Conservation (phyloP, 805 yeast species). For the Kuraishia borneana region DNA sequence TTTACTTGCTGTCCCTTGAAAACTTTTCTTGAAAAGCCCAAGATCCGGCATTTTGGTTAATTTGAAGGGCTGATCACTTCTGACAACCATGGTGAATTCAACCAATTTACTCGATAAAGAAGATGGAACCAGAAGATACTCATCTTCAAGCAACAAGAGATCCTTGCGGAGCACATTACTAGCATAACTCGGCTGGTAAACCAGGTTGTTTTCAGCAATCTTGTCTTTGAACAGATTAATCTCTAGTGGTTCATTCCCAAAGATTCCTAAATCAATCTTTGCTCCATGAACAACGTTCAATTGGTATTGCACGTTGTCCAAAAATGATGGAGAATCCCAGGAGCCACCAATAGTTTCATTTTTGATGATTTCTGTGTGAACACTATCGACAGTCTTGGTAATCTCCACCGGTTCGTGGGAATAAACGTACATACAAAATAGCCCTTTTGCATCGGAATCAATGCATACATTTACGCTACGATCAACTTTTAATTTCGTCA, state of each 20-base stretch:
- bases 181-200: not conserved
- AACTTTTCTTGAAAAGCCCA: constrained; percentile 1
- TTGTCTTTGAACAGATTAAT: not conserved
- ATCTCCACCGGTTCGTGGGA: not conserved
- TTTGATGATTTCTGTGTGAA: not conserved
- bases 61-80: not conserved
- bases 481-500: not conserved
- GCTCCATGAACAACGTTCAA: not conserved
- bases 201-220: not conserved
- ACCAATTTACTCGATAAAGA: not conserved
- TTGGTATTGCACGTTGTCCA: constrained; percentile 4
- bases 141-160: not conserved
- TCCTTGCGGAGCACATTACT: not conserved
- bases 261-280: not conserved
- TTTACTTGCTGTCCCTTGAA: not conserved
- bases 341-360: constrained; percentile 2
- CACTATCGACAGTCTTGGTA: not conserved
- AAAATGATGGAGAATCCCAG: constrained; percentile 1
- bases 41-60: not conserved
- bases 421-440: not conserved
- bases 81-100: not conserved
- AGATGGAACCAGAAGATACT: not conserved
- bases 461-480: not conserved
- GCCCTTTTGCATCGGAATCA: not conserved
- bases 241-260: not conserved